Evolutionary conservation across 495 filamentous ascomycete species (phyloP).

Genomic region (Pyrenopolyporus hunteri): DNA sequence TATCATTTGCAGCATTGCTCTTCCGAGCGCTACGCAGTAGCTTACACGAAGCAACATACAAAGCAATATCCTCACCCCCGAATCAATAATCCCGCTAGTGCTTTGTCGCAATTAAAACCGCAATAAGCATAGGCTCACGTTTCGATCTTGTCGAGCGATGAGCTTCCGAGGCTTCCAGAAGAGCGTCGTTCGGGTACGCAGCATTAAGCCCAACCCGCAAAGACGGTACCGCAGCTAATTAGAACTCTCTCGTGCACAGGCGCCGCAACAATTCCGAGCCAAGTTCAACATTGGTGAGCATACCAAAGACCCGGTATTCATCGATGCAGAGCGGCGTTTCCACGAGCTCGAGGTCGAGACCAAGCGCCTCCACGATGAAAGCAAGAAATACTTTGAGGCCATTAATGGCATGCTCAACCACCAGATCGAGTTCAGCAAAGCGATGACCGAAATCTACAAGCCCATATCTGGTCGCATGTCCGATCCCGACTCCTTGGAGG

Average conservation of each 20-base stretch:
- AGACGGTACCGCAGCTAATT: conserved; percentile 4
- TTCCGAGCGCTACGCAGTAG: background rate
- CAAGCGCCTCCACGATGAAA: conserved; percentile 94
- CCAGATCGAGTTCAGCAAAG: conserved; percentile 98
- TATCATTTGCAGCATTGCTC: conserved; percentile 5
- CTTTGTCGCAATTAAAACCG: background rate
- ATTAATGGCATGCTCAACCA: conserved; percentile 98
- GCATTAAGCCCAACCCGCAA: conserved; percentile 15
- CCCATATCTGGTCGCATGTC: conserved; percentile 95
- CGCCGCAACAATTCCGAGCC: conserved; percentile 87
- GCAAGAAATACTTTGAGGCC: conserved; percentile 92
- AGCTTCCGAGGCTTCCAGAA: conserved; percentile 97
- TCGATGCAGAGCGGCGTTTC: conserved; percentile 93
- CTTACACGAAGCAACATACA: background rate
- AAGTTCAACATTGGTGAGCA: conserved; percentile 94
- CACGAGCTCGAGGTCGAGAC: conserved; percentile 94
- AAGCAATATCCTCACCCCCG: conserved; percentile 8
- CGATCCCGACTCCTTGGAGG: conserved; percentile 81
- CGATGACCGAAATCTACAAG: conserved; percentile 95
- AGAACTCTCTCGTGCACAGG: conserved; percentile 52
- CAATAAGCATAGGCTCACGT: background rate
- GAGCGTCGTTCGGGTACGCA: conserved; percentile 76
- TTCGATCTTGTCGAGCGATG: conserved; percentile 59
- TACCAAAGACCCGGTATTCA: conserved; percentile 92
- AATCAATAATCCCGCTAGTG: conserved; percentile 15